A percentile compares a stretch with the other conserved stretches of the same genome.
Evolutionary conservation across 176 grass and related monocot species (phyloP).

Genomic region (Oryza brachyantha): DNA sequence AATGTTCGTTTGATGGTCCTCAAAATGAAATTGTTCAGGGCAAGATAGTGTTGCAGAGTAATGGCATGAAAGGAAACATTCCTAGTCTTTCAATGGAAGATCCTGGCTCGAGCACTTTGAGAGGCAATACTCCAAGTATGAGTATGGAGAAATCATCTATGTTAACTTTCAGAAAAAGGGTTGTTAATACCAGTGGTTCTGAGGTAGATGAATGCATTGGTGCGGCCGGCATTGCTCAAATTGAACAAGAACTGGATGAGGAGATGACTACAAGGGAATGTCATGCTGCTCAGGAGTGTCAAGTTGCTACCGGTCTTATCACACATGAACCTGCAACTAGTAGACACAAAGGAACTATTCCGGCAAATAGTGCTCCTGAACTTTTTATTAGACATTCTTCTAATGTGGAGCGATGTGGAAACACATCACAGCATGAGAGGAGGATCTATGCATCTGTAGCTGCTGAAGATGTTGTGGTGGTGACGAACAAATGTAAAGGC

Average conservation of each 20-base stretch:
- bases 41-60: not conserved
- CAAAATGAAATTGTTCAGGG: not conserved
- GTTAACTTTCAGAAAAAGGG: no score
- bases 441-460: not conserved
- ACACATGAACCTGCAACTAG: not conserved
- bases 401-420: not conserved
- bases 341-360: not conserved
- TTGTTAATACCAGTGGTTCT: no score
- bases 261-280: not conserved
- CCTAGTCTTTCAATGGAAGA: not conserved
- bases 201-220: no score
- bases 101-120: not conserved
- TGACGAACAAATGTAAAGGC: not conserved
- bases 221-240: not conserved
- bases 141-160: no score
- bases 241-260: constrained; percentile 1
- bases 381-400: no score
- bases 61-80: not conserved
- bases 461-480: constrained; percentile 14
- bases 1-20: constrained; percentile 18
- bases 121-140: no score
- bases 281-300: not conserved
- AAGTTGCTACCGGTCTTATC: not conserved
- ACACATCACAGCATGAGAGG: not conserved
- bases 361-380: not conserved